Percentiles rank a stretch among this genome's conserved stretches.
phyloP scores from a whole-genome alignment of 768 basidiomycete species.

The Hygrophorus pudorinus region DNA sequence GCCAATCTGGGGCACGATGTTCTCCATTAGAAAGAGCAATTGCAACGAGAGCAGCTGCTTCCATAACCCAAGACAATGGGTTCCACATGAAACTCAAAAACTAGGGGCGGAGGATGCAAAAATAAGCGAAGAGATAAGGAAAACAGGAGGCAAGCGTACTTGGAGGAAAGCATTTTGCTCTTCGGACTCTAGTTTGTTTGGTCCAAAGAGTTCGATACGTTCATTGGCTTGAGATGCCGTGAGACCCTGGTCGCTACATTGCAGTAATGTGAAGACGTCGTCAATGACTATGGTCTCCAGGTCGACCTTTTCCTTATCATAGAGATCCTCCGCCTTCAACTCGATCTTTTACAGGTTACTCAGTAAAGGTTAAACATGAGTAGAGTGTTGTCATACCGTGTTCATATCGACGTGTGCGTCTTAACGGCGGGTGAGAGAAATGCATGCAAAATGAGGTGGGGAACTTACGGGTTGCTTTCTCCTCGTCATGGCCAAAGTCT shows the following conservation, averaged over 20 bases:
- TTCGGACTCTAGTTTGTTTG: constrained; percentile 88
- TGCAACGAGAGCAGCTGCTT: constrained; percentile 88
- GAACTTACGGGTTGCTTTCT: constrained; percentile 57
- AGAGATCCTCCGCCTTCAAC: constrained; percentile 86
- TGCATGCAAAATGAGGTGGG: constrained; percentile 4
- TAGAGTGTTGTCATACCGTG: constrained; percentile 33
- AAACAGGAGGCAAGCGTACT: constrained; percentile 27
- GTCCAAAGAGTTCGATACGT: constrained; percentile 89
- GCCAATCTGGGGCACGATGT: constrained; percentile 82
- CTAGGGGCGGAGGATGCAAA: no score
- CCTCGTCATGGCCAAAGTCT: constrained; percentile 69
- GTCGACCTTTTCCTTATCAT: constrained; percentile 99
- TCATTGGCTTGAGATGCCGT: constrained; percentile 61
- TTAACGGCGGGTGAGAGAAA: constrained; percentile 19
- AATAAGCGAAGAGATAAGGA: neutral
- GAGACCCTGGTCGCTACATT: constrained; percentile 81
- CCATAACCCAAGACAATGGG: constrained; percentile 99
- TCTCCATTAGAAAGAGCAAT: constrained; percentile 95
- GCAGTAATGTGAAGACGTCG: constrained; percentile 93
- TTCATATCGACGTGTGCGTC: constrained; percentile 87
- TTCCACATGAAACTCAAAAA: constrained; percentile 99
- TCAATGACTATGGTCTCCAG: constrained; percentile 94
- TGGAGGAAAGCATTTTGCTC: constrained; percentile 89
- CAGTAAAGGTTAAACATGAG: neutral
- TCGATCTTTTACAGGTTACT: constrained; percentile 49